Evolutionary conservation across 1,284 basidiomycete genomes (phyloP), one percentile per base, ranked within the genome.

Genomic region (Sporisorium scitamineum): DNA sequence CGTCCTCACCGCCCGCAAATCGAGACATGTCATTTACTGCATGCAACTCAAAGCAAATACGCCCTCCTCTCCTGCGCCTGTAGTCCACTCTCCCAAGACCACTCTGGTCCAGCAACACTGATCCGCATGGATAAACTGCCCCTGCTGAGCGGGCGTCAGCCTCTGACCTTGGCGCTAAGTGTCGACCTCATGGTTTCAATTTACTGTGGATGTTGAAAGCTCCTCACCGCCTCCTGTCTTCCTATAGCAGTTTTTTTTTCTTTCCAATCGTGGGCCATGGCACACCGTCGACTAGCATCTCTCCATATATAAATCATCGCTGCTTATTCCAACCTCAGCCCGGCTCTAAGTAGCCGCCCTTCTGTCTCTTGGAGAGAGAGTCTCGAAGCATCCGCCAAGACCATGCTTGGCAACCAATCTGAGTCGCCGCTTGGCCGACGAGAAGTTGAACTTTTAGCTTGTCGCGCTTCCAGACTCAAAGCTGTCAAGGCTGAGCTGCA

Each of bases 11-110:
- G 20, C 11, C 68, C 50, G 58, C 55, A 27, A 20, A 54, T 64
- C 34, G 70, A 45, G 65, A 73, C 70, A 73, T 73, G 70, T 73
- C 70, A 73, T 29, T 57, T 68, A 68, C 58, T 61, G 70, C 70
- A 37, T n/a, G n/a, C n/a, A 57, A 13, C 47, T 26, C 39, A 47
- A 47, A 9, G 5, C 16, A 22, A 20, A 13, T 45, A 32, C 34
- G 20, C 57, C 48, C 26, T 31, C 27, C 11, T 18, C 2, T 13
- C 48, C 48, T 29, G 16, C 5, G 10, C 18, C 29, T 29, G 6
- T 29, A 29, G 47, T 39, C 37, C 37, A 42, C n/a, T 42, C 48
- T 8, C 11, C 37, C 37, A 41, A n/a, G 16, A 18, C n/a, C 41
- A 18, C 41, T 42, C n/a, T 18, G 22, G 41, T 42, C 41, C 22